Conservation (phyloP, 2,329 filamentous ascomycete genomes). For the Diplodia corticola region DNA sequence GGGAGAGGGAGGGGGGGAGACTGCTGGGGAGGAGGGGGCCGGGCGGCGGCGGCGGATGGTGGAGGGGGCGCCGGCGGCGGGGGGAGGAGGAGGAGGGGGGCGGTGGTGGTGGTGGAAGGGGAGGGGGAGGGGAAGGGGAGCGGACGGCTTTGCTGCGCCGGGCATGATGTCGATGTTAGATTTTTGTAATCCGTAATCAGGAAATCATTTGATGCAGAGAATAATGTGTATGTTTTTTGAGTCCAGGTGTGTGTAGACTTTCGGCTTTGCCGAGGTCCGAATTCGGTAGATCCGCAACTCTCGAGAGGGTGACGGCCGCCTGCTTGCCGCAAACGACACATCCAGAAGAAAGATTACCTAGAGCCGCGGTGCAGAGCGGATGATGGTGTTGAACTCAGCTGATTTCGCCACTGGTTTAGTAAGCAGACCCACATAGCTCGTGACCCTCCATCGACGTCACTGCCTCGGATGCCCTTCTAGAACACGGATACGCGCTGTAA, state of each 20-base stretch:
- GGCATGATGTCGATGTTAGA: too few species aligned
- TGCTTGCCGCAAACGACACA: background rate
- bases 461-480: background rate
- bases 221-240: too few species aligned
- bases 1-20: slow-evolving; percentile 24
- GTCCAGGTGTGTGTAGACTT: background rate
- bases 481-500: background rate
- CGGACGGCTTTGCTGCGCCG: slow-evolving; percentile 28
- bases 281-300: background rate
- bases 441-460: slow-evolving; percentile 8
- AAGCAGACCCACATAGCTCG: background rate
- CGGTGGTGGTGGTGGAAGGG: too few species aligned
- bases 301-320: background rate
- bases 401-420: background rate
- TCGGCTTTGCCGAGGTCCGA: background rate
- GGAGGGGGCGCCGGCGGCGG: too few species aligned
- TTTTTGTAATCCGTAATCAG: background rate
- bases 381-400: background rate
- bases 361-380: background rate
- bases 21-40: slow-evolving; percentile 31
- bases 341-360: background rate
- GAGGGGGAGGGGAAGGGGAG: slow-evolving; percentile 29
- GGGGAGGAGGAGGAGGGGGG: slow-evolving; percentile 32
- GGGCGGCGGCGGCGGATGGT: too few species aligned
- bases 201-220: background rate